A percentile compares a stretch with the other conserved stretches of the same genome.
Evolutionary conservation across 441 rosid genomes (phyloP).

Genomic region (Erodium moschatum): DNA sequence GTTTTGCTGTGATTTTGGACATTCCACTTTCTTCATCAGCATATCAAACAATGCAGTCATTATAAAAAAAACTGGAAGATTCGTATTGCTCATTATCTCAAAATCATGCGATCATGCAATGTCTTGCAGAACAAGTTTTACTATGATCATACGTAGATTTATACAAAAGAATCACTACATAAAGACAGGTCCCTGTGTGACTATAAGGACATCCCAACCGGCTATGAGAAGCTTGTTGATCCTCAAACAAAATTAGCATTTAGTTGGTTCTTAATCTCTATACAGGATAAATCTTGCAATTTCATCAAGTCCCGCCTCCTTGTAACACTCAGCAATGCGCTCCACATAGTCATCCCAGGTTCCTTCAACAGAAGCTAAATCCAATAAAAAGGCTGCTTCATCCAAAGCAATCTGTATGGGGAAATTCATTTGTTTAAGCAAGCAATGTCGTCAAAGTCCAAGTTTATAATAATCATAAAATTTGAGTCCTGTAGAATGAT

Average conservation of each 20-base stretch:
- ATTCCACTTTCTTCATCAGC: too few species aligned
- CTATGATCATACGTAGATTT: too few species aligned
- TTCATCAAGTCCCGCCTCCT: constrained; percentile 50
- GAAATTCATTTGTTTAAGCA: neutral
- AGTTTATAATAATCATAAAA: neutral
- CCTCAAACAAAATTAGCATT: neutral
- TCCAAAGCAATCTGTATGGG: constrained; percentile 50
- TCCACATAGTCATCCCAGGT: constrained; percentile 47
- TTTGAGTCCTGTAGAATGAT: neutral
- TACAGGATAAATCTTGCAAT: constrained; percentile 49
- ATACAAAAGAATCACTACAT: neutral
- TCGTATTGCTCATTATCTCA: neutral
- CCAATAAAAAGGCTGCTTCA: constrained; percentile 77
- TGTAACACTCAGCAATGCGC: constrained; percentile 53
- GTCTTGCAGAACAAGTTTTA: too few species aligned
- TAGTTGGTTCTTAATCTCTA: constrained; percentile 33
- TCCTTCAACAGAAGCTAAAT: constrained; percentile 74
- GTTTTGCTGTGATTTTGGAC: too few species aligned
- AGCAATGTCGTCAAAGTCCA: neutral
- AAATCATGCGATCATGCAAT: neutral
- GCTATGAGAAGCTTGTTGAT: neutral
- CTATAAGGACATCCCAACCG: neutral
- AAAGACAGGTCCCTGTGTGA: neutral
- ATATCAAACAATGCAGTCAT: neutral
- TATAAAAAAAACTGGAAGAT: neutral